Evolutionary conservation across 805 yeast genomes (phyloP).

Genomic region (Ogataea kodamae): DNA sequence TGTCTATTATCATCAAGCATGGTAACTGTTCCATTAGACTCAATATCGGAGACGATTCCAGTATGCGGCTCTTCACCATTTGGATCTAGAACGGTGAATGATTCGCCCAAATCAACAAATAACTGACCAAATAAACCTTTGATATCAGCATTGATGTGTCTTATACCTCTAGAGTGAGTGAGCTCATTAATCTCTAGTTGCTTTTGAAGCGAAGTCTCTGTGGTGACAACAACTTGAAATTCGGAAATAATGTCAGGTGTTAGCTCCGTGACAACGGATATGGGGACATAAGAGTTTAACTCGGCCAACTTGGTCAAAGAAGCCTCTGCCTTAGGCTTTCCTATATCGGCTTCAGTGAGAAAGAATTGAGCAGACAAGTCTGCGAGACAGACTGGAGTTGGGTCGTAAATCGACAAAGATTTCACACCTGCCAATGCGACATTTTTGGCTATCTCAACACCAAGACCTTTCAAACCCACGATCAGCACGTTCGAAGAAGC

Average conservation of each 20-base stretch:
- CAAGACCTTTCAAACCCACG: slow-evolving; percentile 88
- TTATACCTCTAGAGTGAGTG: slow-evolving; percentile 70
- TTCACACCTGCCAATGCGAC: slow-evolving; percentile 97
- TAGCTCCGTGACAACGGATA: slow-evolving; percentile 58
- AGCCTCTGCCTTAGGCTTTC: slow-evolving; percentile 70
- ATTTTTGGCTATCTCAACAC: slow-evolving; percentile 94
- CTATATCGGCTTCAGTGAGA: slow-evolving; percentile 66
- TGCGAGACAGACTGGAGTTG: slow-evolving; percentile 55
- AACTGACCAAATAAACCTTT: slow-evolving; percentile 86
- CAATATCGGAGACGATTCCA: slow-evolving; percentile 89
- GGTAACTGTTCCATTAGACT: slow-evolving; percentile 85
- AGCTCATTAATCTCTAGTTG: slow-evolving; percentile 72
- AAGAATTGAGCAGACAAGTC: slow-evolving; percentile 93
- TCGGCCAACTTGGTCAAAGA: slow-evolving; percentile 70
- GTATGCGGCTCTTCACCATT: slow-evolving; percentile 90
- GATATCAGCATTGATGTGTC: slow-evolving; percentile 76
- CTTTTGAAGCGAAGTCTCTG: slow-evolving; percentile 66
- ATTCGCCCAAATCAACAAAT: slow-evolving; percentile 86
- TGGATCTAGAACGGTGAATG: slow-evolving; percentile 75
- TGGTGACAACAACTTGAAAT: slow-evolving; percentile 83
- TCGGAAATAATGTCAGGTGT: slow-evolving; percentile 49
- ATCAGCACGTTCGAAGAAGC: slow-evolving; percentile 88
- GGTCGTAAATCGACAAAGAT: slow-evolving; percentile 82
- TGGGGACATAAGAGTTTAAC: slow-evolving; percentile 87
- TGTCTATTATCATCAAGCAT: slow-evolving; percentile 90